Evolutionary conservation across 2,329 filamentous ascomycete genomes (phyloP).

Genomic region (Lasiodiplodia sp.): DNA sequence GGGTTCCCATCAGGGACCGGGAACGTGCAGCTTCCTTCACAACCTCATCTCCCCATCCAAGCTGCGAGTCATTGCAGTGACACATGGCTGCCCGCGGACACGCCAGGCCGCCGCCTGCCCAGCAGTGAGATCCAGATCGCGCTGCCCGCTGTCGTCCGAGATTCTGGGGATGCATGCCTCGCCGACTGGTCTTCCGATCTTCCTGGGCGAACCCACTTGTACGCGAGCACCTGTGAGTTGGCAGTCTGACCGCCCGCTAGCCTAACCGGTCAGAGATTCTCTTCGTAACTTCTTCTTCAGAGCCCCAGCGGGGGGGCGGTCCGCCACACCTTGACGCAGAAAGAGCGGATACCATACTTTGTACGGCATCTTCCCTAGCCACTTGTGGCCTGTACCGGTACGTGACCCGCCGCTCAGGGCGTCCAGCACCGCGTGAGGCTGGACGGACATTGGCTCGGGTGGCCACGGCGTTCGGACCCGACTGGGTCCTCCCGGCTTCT

Average conservation of each 20-base stretch:
- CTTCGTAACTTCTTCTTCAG: constrained; percentile 7
- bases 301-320: constrained; percentile 11
- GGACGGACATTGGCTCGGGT: neutral
- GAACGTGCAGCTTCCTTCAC: constrained; percentile 16
- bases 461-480: constrained; percentile 11
- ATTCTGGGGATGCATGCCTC: constrained; percentile 21
- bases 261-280: constrained; percentile 23
- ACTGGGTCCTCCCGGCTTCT: constrained; percentile 30
- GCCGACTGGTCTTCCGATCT: constrained; percentile 18
- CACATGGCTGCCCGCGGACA: constrained; percentile 14
- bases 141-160: constrained; percentile 9
- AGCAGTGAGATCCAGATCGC: constrained; percentile 22
- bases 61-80: constrained; percentile 27
- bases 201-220: constrained; percentile 14
- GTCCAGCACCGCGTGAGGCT: constrained; percentile 14
- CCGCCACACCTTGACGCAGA: constrained; percentile 25
- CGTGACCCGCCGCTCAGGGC: constrained; percentile 24
- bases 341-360: constrained; percentile 17
- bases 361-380: constrained; percentile 18
- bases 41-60: constrained; percentile 5
- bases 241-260: constrained; percentile 25
- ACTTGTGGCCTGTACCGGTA: neutral
- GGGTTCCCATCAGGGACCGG: constrained; percentile 19
- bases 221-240: constrained; percentile 24
- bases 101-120: constrained; percentile 19